Evolutionary conservation across 805 yeast genomes (phyloP), one percentile per base, ranked within the genome.

Genomic region (Candida namnaoensis): DNA sequence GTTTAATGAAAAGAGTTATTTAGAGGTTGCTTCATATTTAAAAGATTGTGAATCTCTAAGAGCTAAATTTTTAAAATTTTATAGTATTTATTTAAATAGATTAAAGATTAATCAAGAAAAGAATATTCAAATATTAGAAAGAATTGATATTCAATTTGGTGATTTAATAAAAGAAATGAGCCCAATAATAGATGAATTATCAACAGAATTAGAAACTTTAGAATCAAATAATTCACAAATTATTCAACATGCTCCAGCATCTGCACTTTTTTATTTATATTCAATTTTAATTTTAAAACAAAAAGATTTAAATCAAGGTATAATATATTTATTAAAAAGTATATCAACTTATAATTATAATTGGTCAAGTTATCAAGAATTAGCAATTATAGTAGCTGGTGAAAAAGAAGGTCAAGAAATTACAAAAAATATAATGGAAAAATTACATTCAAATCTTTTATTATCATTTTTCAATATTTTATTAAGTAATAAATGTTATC

Each of bases 341-440:
- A 55, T 91, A 12, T 65, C 71, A 24, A 39, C 71, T 27, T 88
- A 81, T 51, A 95, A 97, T 0, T 84, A 72, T 58, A 91, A 91
- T 58, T 93, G 99, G 99, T 76, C 90, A 41, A 83, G 93, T 44
- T 93, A 97, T 97, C 70, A 73, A 43, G 97, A 91, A 55, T 66
- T 93, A 34, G 64, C 78, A 11, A 65, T 76, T 5, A 77, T 86
- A 41, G 62, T 87, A 27, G 61, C 74, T 7, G 71, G 77, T 28
- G 69, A 78, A 41, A 83, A 81, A 45, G 85, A 83, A 41, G 82
- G 87, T 0, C 43, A 65, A 38, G 49, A 52, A 41, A 53, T 72
- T 46, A 19, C 51, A 53, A 24, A 50, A 59, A 34, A 39, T 19
- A 36, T 52, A 41, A 32, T 49, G 14, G 38, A 52, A 7, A 51